These are phyloP conservation scores for Aspergillus cavernicola DNA, from an alignment of 495 filamentous ascomycete species.

Conservation along the genomic window DNA sequence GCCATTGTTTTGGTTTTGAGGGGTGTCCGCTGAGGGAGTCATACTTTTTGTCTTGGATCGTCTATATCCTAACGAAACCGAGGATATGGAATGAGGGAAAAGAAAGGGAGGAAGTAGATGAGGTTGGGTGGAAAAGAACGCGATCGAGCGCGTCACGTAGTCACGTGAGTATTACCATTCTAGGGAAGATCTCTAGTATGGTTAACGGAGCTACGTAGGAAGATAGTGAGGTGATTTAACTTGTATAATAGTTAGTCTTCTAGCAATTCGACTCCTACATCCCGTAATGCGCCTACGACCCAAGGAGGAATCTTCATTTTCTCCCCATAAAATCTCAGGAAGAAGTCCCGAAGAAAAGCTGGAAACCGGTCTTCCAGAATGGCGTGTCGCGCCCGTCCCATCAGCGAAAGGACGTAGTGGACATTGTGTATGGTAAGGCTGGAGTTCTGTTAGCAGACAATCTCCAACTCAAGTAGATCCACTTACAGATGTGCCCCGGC, in stretches of 20 bases:
- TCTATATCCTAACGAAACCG: background rate
- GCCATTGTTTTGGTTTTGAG: conserved; percentile 2
- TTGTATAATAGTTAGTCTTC: no score
- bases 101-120: background rate
- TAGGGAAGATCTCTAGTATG: no score
- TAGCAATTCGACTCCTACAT: conserved; percentile 82
- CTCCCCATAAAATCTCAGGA: conserved; percentile 68
- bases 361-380: conserved; percentile 83
- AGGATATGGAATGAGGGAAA: background rate
- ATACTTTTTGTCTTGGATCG: no score
- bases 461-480: background rate
- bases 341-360: conserved; percentile 73
- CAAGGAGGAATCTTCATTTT: conserved; percentile 69
- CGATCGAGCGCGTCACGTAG: conserved; percentile 23
- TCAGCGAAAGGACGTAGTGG: conserved; percentile 79
- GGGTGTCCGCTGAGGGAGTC: conserved; percentile 20
- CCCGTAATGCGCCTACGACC: conserved; percentile 77
- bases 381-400: conserved; percentile 68
- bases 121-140: background rate
- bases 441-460: conserved; percentile 13
- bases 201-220: no score
- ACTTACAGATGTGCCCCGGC: conserved; percentile 82
- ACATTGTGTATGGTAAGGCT: conserved; percentile 94
- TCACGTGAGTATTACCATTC: conserved; percentile 19
- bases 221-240: no score